Percentiles rank a stretch among this genome's conserved stretches.
Evolutionary conservation across 352 stramenopile species (phyloP).

Genomic region (Pythium vanterpoolii): DNA sequence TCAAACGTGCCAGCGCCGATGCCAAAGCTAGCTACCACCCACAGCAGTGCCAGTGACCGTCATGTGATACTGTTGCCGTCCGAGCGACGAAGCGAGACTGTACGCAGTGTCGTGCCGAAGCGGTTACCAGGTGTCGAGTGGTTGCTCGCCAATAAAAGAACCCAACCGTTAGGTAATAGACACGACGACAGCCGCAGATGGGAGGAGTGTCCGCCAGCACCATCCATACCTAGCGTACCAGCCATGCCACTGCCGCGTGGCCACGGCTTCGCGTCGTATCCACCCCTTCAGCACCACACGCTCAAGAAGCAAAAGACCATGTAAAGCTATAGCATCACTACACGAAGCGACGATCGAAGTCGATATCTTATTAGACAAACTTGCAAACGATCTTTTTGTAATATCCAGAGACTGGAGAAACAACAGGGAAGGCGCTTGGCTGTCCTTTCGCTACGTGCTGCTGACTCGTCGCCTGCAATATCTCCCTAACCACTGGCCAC

Average conservation of each 20-base stretch:
- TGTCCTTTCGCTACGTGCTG: too few relatives aligned
- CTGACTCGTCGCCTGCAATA: too few relatives aligned
- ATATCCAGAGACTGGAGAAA: not conserved
- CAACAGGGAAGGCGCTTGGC: too few relatives aligned
- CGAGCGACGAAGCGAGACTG: not conserved
- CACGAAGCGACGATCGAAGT: slow-evolving; percentile 1
- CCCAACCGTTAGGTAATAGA: not conserved
- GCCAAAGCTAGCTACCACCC: not conserved
- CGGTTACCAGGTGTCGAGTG: slow-evolving; percentile 14
- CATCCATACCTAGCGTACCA: not conserved
- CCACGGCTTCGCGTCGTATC: not conserved
- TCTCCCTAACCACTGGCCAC: too few relatives aligned
- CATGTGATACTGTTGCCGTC: too few relatives aligned
- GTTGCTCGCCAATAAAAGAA: slow-evolving; percentile 11
- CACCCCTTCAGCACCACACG: slow-evolving; percentile 3
- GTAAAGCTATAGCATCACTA: slow-evolving; percentile 13
- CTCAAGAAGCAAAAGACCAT: slow-evolving; percentile 32
- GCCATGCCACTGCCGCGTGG: not conserved
- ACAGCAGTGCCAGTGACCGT: not conserved
- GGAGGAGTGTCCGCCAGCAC: not conserved
- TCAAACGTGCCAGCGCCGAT: too few relatives aligned
- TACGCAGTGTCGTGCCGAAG: not conserved
- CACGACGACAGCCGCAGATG: not conserved
- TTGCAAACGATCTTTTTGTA: not conserved
- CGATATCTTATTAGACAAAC: not conserved